phyloP scores from a whole-genome alignment of 106 monocot genomes.

The Dendrobium nobile region DNA sequence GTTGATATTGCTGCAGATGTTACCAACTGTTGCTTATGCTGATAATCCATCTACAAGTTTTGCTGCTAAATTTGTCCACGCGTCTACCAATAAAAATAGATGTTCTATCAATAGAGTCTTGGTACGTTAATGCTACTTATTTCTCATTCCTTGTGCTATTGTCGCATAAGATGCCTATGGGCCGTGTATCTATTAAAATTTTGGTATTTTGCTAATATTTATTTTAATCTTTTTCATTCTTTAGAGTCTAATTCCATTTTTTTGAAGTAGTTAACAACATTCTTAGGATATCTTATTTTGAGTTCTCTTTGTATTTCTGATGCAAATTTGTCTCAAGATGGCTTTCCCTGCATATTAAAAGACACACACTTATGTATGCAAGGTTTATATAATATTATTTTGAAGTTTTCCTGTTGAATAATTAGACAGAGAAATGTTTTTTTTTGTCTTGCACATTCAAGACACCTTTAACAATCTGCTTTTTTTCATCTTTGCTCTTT shows the following conservation, averaged over 20 bases:
- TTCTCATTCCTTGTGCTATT: background rate
- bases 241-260: background rate
- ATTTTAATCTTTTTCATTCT: background rate
- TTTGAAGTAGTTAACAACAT: background rate
- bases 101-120: constrained; percentile 93
- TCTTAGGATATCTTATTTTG: background rate
- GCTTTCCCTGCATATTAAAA: background rate
- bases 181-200: background rate
- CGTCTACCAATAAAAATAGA: constrained; percentile 93
- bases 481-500: background rate
- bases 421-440: background rate
- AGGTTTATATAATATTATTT: background rate
- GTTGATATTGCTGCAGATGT: constrained; percentile 58
- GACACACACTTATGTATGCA: background rate
- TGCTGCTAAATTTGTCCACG: constrained; percentile 96
- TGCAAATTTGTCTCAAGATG: background rate
- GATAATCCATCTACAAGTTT: constrained; percentile 97
- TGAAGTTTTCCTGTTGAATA: background rate
- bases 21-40: constrained; percentile 80
- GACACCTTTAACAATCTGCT: background rate
- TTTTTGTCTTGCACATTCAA: background rate
- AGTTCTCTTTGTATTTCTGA: background rate
- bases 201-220: background rate
- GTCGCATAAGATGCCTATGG: background rate
- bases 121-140: constrained; percentile 40